Evolutionary conservation across 2,329 filamentous ascomycete species (phyloP).

Genomic region (Pestalotiopsis sp.): DNA sequence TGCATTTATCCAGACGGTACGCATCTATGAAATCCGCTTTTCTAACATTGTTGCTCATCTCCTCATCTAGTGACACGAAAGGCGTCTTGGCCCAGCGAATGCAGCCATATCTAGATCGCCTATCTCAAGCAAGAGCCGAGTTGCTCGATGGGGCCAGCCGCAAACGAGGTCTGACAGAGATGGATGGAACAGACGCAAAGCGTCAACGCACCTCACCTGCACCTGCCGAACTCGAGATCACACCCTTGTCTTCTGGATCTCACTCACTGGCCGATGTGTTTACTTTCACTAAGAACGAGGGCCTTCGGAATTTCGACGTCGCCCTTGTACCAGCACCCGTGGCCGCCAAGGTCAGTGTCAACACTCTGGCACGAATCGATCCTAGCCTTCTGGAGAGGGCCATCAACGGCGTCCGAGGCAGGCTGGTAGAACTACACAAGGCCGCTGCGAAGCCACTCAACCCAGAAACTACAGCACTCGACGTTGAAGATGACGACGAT

Average conservation of each 20-base stretch:
- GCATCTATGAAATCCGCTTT: slow-evolving; percentile 19
- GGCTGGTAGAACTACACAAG: slow-evolving; percentile 44
- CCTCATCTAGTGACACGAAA: slow-evolving; percentile 66
- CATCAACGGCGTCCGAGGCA: slow-evolving; percentile 61
- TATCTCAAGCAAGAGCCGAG: slow-evolving; percentile 76
- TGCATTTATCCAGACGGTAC: slow-evolving; percentile 80
- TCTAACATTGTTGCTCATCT: background rate
- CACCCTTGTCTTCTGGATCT: slow-evolving; percentile 72
- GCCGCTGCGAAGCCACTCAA: slow-evolving; percentile 50
- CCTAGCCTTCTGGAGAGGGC: slow-evolving; percentile 68
- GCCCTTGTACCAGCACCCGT: slow-evolving; percentile 72
- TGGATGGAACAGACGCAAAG: slow-evolving; percentile 79
- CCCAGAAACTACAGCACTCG: slow-evolving; percentile 59
- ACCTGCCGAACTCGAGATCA: slow-evolving; percentile 52
- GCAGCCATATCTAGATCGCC: slow-evolving; percentile 81
- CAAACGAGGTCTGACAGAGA: slow-evolving; percentile 75
- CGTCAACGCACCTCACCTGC: slow-evolving; percentile 63
- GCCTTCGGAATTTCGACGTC: slow-evolving; percentile 79
- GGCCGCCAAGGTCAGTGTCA: slow-evolving; percentile 78
- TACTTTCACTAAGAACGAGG: slow-evolving; percentile 76
- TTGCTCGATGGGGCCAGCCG: slow-evolving; percentile 75
- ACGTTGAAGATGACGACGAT: slow-evolving; percentile 80
- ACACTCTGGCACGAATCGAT: slow-evolving; percentile 73
- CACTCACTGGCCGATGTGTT: slow-evolving; percentile 83
- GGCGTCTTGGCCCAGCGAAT: slow-evolving; percentile 76